phyloP scores from a whole-genome alignment of 2,329 filamentous ascomycete species.

The Colletotrichum chlorophyti region DNA sequence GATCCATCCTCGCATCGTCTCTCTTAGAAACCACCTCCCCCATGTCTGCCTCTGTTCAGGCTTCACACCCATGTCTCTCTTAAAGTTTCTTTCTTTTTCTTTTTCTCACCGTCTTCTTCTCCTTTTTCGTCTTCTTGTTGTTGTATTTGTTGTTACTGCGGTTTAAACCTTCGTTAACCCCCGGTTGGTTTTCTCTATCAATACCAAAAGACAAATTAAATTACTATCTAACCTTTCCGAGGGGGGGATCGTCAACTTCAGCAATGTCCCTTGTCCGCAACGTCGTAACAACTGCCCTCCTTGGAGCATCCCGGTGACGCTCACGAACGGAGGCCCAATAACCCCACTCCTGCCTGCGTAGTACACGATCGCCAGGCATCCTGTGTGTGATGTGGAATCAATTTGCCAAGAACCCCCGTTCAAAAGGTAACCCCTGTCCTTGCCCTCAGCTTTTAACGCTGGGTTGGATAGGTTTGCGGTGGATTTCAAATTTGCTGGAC shows the following conservation, averaged over 20 bases:
- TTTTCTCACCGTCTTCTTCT: neutral
- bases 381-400: conserved; percentile 22
- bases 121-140: neutral
- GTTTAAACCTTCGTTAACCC: too few species aligned
- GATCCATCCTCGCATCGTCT: conserved; percentile 16
- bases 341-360: too few species aligned
- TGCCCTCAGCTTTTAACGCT: neutral
- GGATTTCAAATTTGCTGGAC: too few species aligned
- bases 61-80: neutral
- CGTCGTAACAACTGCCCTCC: neutral
- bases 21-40: neutral
- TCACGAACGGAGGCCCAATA: neutral
- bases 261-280: neutral
- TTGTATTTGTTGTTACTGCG: too few species aligned
- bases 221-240: neutral
- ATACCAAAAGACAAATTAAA: conserved; percentile 1
- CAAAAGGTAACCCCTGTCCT: neutral
- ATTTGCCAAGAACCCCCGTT: conserved; percentile 1
- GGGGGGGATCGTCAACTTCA: conserved; percentile 17
- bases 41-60: neutral
- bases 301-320: neutral
- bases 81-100: too few species aligned
- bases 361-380: conserved; percentile 6
- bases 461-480: neutral
- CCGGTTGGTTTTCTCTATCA: conserved; percentile 6